These are phyloP conservation scores for Acrocalymma vagum DNA, from an alignment of 2,329 filamentous ascomycete species.

Conservation along the genomic window DNA sequence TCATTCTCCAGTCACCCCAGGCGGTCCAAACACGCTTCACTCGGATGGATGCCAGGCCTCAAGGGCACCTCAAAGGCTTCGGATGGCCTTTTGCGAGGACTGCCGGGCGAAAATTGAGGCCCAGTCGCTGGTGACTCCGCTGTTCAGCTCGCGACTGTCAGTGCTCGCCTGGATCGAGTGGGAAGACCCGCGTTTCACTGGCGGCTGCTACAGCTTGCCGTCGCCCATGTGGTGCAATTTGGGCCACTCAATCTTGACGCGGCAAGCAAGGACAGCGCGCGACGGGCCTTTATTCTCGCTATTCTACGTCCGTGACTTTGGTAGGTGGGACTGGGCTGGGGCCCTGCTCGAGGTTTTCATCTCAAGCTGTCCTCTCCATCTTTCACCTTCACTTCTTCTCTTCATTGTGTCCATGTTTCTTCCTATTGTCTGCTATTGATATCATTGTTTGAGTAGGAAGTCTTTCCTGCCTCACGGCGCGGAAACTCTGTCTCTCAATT, in stretches of 20 bases:
- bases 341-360: constrained; percentile 24
- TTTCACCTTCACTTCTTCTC: constrained; percentile 27
- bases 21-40: constrained; percentile 37
- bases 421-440: constrained; percentile 45
- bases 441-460: constrained; percentile 47
- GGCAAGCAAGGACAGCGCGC: constrained; percentile 35
- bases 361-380: constrained; percentile 29
- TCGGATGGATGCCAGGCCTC: constrained; percentile 25
- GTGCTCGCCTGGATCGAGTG: constrained; percentile 23
- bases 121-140: constrained; percentile 22
- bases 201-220: constrained; percentile 17
- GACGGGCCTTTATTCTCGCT: constrained; percentile 33
- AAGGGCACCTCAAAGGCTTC: constrained; percentile 17
- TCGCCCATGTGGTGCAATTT: constrained; percentile 34
- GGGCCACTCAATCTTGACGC: constrained; percentile 39
- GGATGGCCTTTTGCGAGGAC: constrained; percentile 22
- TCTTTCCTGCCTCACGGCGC: constrained; percentile 44
- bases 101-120: constrained; percentile 20
- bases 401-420: constrained; percentile 29
- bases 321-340: constrained; percentile 21
- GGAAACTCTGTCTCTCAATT: constrained; percentile 25
- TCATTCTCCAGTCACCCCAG: constrained; percentile 38
- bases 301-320: constrained; percentile 39
- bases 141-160: constrained; percentile 18
- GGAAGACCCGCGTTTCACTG: constrained; percentile 39